Evolutionary conservation across 2,329 filamentous ascomycete genomes (phyloP), one percentile per base, ranked within the genome.

Genomic region (Onygena corvina): DNA sequence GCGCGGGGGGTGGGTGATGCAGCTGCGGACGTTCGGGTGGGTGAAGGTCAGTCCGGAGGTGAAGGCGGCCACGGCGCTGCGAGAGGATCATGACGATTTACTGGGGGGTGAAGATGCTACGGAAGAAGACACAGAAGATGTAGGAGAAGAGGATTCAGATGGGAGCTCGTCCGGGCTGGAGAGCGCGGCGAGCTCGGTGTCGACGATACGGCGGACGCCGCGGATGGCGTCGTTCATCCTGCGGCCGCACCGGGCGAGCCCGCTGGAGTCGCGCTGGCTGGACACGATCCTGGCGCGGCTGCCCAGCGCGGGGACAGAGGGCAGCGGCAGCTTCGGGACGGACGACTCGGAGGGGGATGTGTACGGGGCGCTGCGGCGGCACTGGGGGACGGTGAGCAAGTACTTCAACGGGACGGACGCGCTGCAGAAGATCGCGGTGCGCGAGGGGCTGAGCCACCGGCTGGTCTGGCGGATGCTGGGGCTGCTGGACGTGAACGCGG

Each of bases 1-100:
- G 70, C 81, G 89, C 34, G 84, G 87, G 42, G 88, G 87, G 11
- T 94, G 92, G 85, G 89, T 95, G 0, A 94, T 86, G 0, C 89
- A 95, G 64, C 75, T 98, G 4, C 85, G 88, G 54, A 92, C 87
- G 0, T 95, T 93, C 64, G 86, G 84, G 9, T 94, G 92, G 73
- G 80, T 96, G 36, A 79, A 90, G 46, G 84, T 92, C 35, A 83
- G 82, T 67, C 81, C 84, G 2, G 83, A 90, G 61, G 84, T 94
- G 54, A 81, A 92, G 58, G 82, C 21, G 23, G 18, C 33, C 49
- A 50, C 27, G 12, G 36, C 16, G 18, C 12, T 21, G 5, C 9
- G 25, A 6, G 20, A 29, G 23, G 25, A 31, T 25, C 20, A 29
- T 4, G 4, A 30, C 18, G 14, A 23, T 18, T 16, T 12, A 20